Percentiles rank a stretch among this genome's conserved stretches.
Evolutionary conservation across 1,284 basidiomycete species (phyloP).

Genomic region (Entoloma clypeatum): DNA sequence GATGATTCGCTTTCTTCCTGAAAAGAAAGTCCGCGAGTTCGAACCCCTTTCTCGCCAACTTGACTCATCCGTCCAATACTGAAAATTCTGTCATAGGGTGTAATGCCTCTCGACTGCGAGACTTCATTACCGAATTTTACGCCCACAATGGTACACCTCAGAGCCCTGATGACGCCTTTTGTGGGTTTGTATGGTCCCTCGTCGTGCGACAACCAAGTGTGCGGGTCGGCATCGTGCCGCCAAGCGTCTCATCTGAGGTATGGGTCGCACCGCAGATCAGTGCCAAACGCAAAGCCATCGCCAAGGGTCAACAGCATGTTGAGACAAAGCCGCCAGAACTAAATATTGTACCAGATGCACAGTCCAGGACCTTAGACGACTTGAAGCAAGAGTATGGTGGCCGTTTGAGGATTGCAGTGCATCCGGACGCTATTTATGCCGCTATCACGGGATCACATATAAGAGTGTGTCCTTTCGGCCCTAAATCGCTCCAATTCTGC

Average conservation of each 20-base stretch:
- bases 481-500: background rate
- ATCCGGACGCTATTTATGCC: slow-evolving; percentile 68
- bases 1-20: slow-evolving; percentile 17
- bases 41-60: slow-evolving; percentile 36
- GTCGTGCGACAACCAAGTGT: slow-evolving; percentile 70
- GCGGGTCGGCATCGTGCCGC: slow-evolving; percentile 62
- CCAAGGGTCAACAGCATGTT: slow-evolving; percentile 45
- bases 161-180: slow-evolving; percentile 70
- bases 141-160: slow-evolving; percentile 39
- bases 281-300: slow-evolving; percentile 57
- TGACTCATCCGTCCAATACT: slow-evolving; percentile 9
- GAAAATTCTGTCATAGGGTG: slow-evolving; percentile 47
- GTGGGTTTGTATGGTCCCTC: slow-evolving; percentile 77
- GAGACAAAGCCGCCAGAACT: slow-evolving; percentile 44
- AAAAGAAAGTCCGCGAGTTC: slow-evolving; percentile 34
- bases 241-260: slow-evolving; percentile 57
- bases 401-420: slow-evolving; percentile 68
- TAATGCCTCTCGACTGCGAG: slow-evolving; percentile 60
- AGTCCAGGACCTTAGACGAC: slow-evolving; percentile 47
- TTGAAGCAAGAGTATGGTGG: slow-evolving; percentile 55
- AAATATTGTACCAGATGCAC: slow-evolving; percentile 50
- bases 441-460: slow-evolving; percentile 83
- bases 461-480: slow-evolving; percentile 50
- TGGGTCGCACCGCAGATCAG: slow-evolving; percentile 71
- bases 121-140: slow-evolving; percentile 69